Conservation (phyloP, 345 rosid genomes). For the Lepidium africanum region DNA sequence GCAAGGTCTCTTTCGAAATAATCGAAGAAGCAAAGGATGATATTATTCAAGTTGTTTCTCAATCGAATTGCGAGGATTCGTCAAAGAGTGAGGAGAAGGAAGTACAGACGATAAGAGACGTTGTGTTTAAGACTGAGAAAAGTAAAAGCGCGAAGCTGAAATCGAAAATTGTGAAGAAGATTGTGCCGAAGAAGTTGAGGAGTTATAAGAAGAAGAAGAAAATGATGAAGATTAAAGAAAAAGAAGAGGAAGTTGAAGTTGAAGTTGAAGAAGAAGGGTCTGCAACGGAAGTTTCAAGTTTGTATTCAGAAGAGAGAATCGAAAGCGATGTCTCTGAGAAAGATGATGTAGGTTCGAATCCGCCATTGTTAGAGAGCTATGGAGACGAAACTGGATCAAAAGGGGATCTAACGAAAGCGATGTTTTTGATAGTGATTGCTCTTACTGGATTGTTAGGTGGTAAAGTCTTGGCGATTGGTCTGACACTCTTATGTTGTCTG, state of each 20-base stretch:
- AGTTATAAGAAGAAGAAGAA: conserved; percentile 32
- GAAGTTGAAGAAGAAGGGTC: conserved; percentile 10
- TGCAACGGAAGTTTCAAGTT: conserved; percentile 22
- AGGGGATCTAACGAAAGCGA: conserved; percentile 28
- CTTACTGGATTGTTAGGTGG: conserved; percentile 64
- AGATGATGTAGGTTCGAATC: conserved; percentile 14
- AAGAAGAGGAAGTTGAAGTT: neutral
- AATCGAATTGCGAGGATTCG: neutral
- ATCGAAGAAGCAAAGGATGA: conserved; percentile 1
- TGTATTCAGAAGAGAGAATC: conserved; percentile 5
- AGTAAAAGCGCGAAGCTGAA: conserved; percentile 31
- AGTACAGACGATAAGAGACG: conserved; percentile 17
- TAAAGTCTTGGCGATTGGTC: conserved; percentile 43
- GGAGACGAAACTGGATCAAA: neutral
- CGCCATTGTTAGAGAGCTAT: no score
- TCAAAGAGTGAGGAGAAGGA: neutral
- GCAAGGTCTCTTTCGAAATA: neutral
- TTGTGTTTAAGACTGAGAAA: conserved; percentile 16
- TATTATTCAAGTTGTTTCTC: neutral
- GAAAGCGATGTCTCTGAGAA: conserved; percentile 20
- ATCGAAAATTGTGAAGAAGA: conserved; percentile 43
- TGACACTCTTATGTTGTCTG: conserved; percentile 43
- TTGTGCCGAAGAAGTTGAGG: conserved; percentile 60
- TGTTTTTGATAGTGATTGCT: conserved; percentile 36
- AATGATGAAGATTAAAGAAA: conserved; percentile 17